Base-by-base conservation (phyloP, 495 filamentous ascomycete species). In the Penicillium ochrochloron region DNA sequence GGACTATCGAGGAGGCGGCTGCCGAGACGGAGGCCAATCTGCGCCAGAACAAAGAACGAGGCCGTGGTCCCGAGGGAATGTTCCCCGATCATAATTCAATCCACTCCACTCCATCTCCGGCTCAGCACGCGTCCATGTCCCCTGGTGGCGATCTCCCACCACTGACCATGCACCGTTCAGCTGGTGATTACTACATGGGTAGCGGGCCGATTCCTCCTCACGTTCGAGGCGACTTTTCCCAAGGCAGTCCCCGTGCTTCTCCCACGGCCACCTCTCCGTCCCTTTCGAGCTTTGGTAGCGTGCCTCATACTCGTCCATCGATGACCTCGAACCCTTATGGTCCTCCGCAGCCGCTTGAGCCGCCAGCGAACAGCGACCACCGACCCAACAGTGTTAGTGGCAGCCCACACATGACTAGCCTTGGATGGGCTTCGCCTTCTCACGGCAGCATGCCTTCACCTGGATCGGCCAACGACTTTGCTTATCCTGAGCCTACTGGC, bases 1-100 rank as follows among this genome's bases (percentile, higher is more conserved):
- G 94, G 7, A 98, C 94, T 0, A 89, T 99, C 21, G 95, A 97
- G 72, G 95, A 99, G 73, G 91, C 95, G 9, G 93, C 92, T 7
- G 90, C 88, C 5, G 92, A 94, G 10, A 97, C 92, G 0, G 93
- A 93, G 42, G 93, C 93, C 31, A 89, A 89, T 50, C 82, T 94
- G 69, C 88, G 64, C 76, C 84, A 78, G 74, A 84, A 76, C 68
- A 85, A 78, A 72, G 82, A 84, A 54, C 83, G 84, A 9, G 56
- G 21, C 56, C 82, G 80, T 34, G 82, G 85, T 44, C 93, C 92
- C 64, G 90, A 90, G 35, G 89, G 91, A 48, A 88, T 90, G 57
- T 90, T 87, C 64, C 95, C 92, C 2, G 91, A 91, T 58, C 89
- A 89, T 37, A 90, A 80, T 39, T 97, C 95, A n/a, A 90, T 91